phyloP scores from a whole-genome alignment of 768 basidiomycete genomes.

The Tylopilus rubrobrunneus region DNA sequence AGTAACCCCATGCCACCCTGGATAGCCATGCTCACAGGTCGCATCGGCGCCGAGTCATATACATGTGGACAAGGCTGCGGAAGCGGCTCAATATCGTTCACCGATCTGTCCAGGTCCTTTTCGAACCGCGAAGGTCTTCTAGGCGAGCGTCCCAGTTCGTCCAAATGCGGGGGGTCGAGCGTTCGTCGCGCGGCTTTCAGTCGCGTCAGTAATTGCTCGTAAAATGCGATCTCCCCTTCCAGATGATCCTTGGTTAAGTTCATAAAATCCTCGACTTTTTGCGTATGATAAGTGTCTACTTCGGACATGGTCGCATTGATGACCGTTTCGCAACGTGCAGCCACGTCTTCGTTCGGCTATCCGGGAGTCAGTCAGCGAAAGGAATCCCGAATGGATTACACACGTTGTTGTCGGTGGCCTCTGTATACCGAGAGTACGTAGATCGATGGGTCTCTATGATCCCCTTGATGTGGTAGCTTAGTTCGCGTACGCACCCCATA shows the following conservation, averaged over 20 bases:
- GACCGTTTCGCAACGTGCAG: conserved; percentile 80
- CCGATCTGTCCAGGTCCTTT: conserved; percentile 59
- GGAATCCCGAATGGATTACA: background rate
- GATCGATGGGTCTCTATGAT: conserved; percentile 73
- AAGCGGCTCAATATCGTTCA: conserved; percentile 43
- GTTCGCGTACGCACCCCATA: background rate
- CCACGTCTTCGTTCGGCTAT: conserved; percentile 61
- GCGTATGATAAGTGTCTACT: conserved; percentile 74
- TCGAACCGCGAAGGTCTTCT: conserved; percentile 73
- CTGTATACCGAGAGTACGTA: conserved; percentile 61
- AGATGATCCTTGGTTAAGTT: conserved; percentile 61
- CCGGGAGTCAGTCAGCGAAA: conserved; percentile 2
- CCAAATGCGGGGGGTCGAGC: conserved; percentile 49
- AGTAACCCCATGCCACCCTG: conserved; percentile 70
- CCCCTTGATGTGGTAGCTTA: conserved; percentile 38
- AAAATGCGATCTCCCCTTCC: conserved; percentile 72
- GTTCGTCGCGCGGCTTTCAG: conserved; percentile 53
- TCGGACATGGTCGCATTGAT: conserved; percentile 87
- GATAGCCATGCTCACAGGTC: conserved; percentile 70
- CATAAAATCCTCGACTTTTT: conserved; percentile 69
- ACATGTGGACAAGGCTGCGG: conserved; percentile 77
- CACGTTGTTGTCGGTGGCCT: conserved; percentile 39
- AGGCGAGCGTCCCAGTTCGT: conserved; percentile 45
- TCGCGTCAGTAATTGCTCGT: conserved; percentile 65
- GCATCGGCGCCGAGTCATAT: conserved; percentile 70